Conservation (phyloP, 306 rosid species). For the Acacia melanoxylon region DNA sequence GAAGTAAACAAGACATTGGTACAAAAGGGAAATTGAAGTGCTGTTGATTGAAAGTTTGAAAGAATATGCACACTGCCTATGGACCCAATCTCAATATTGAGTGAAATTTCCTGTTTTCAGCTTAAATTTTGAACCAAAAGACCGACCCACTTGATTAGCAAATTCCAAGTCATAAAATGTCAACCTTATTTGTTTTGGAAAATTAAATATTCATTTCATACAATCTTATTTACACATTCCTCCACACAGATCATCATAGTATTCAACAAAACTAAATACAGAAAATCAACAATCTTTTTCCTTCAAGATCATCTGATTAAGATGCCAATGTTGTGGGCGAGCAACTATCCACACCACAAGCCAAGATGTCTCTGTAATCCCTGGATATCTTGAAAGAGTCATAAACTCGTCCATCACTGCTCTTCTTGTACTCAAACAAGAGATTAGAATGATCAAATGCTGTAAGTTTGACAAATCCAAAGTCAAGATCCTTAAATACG, state of each 20-base stretch:
- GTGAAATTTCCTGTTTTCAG: background rate
- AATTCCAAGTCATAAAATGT: background rate
- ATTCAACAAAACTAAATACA: conserved; percentile 24
- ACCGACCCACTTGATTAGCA: background rate
- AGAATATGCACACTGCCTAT: too few species aligned
- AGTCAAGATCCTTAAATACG: conserved; percentile 71
- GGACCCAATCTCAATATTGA: background rate
- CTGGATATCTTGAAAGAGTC: conserved; percentile 80
- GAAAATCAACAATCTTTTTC: background rate
- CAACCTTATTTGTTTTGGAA: background rate
- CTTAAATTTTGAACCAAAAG: background rate
- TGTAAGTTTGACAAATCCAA: conserved; percentile 83
- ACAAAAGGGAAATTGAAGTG: too few species aligned
- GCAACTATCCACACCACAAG: conserved; percentile 74
- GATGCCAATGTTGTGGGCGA: conserved; percentile 64
- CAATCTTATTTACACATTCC: background rate
- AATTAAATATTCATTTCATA: background rate
- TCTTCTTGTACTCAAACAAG: conserved; percentile 93
- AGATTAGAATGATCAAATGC: conserved; percentile 86
- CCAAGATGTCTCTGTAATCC: conserved; percentile 83
- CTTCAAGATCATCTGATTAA: conserved; percentile 33
- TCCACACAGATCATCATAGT: conserved; percentile 23
- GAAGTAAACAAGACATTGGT: too few species aligned
- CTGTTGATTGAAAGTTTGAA: too few species aligned
- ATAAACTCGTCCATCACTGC: conserved; percentile 80